phyloP scores from a whole-genome alignment of 2,329 filamentous ascomycete genomes.

The Westerdykella ornata region DNA sequence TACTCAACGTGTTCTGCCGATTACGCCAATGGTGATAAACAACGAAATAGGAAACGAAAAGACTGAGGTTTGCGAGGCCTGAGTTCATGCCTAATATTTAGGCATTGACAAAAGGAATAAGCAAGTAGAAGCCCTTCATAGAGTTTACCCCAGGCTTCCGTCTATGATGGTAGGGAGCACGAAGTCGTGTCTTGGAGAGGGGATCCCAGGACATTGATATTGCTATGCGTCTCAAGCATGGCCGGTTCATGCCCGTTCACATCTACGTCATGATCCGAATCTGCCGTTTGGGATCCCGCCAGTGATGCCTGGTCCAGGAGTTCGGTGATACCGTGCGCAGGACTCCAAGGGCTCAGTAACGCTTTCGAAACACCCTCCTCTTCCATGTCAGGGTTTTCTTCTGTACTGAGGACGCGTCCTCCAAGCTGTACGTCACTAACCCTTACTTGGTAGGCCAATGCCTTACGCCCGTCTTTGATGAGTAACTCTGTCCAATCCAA shows the following conservation, averaged over 20 bases:
- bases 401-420: constrained; percentile 66
- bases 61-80: too few relatives aligned
- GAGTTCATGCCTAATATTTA: neutral
- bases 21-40: constrained; percentile 15
- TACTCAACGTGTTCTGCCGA: constrained; percentile 26
- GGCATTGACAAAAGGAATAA: constrained; percentile 11
- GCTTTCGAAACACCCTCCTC: constrained; percentile 21
- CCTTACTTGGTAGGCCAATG: constrained; percentile 73
- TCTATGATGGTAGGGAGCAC: constrained; percentile 19
- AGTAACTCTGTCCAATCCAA: constrained; percentile 83
- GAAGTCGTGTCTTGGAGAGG: constrained; percentile 24
- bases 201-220: constrained; percentile 21
- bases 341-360: constrained; percentile 35
- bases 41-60: too few relatives aligned
- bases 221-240: constrained; percentile 8
- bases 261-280: too few relatives aligned
- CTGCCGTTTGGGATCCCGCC: too few relatives aligned
- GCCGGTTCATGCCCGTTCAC: too few relatives aligned
- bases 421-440: constrained; percentile 75
- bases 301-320: neutral
- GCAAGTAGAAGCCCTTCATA: neutral
- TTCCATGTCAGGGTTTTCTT: constrained; percentile 49
- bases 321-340: constrained; percentile 17
- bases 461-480: constrained; percentile 81
- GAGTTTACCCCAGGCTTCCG: constrained; percentile 12